A percentile compares a stretch with the other conserved stretches of the same genome.
These are phyloP conservation scores for Auricularia cornea DNA, from an alignment of 768 basidiomycete species.

Conservation along the genomic window DNA sequence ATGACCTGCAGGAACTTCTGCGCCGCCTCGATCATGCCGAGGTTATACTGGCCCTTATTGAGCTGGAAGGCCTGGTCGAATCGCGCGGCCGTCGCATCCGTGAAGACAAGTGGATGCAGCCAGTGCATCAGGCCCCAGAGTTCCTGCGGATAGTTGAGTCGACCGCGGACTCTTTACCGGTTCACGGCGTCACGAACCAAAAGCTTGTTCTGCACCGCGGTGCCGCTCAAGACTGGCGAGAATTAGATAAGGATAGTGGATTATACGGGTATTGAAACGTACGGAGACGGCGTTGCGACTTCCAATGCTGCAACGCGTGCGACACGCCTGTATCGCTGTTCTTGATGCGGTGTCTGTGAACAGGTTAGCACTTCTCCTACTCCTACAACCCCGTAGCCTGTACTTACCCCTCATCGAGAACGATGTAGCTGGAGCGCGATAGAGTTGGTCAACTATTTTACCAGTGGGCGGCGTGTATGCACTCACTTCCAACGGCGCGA, in stretches of 20 bases:
- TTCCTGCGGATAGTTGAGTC: no score
- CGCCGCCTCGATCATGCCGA: slow-evolving; percentile 39
- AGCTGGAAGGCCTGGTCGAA: slow-evolving; percentile 51
- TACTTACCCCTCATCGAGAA: slow-evolving; percentile 47
- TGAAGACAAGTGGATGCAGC: slow-evolving; percentile 50
- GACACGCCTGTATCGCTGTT: slow-evolving; percentile 50
- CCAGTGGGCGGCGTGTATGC: neutral
- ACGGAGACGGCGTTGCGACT: slow-evolving; percentile 51
- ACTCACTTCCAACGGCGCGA: slow-evolving; percentile 40
- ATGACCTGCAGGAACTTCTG: slow-evolving; percentile 40
- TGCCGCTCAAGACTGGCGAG: slow-evolving; percentile 55
- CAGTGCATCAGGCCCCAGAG: slow-evolving; percentile 11
- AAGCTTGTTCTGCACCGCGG: slow-evolving; percentile 63
- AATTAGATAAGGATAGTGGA: no score
- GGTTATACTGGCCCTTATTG: slow-evolving; percentile 40
- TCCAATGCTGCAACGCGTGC: slow-evolving; percentile 45
- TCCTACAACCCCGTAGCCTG: slow-evolving; percentile 17
- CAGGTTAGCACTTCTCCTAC: slow-evolving; percentile 25
- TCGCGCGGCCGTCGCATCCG: slow-evolving; percentile 33
- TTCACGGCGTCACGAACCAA: slow-evolving; percentile 28
- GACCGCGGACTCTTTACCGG: neutral
- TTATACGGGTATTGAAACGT: no score
- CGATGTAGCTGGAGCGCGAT: slow-evolving; percentile 26
- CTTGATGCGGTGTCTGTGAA: slow-evolving; percentile 55
- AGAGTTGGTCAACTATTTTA: neutral